phyloP scores from a whole-genome alignment of 2,329 filamentous ascomycete genomes.

The Pyrenochaeta sp. region DNA sequence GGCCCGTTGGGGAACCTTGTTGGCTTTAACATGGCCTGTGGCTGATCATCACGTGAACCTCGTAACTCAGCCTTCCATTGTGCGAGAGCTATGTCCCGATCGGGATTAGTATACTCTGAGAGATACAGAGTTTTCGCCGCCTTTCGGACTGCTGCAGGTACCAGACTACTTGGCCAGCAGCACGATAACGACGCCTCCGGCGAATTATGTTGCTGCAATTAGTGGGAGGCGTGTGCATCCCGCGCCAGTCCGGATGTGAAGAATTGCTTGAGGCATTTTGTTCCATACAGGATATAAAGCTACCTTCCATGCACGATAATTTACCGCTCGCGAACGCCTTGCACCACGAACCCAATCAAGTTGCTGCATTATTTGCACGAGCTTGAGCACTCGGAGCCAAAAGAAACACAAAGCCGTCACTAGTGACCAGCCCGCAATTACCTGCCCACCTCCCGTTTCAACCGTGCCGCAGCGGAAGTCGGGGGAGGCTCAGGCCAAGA shows the following conservation, averaged over 20 bases:
- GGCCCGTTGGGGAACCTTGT: constrained; percentile 22
- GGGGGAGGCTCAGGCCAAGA: constrained; percentile 76
- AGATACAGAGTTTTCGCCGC: constrained; percentile 25
- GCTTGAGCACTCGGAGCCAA: not conserved
- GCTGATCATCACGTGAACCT: constrained; percentile 16
- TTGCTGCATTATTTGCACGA: not conserved
- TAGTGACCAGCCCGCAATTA: constrained; percentile 20
- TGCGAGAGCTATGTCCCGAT: constrained; percentile 10
- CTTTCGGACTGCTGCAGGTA: constrained; percentile 34
- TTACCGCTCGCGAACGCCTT: not conserved
- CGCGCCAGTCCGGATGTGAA: not conserved
- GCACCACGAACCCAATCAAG: not conserved
- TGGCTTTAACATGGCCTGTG: constrained; percentile 10
- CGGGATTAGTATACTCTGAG: not conserved
- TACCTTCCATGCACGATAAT: not conserved
- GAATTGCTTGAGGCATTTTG: not conserved
- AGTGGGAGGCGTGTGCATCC: constrained; percentile 3
- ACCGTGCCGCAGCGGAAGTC: constrained; percentile 65
- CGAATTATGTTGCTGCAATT: constrained; percentile 10
- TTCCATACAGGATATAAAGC: not conserved
- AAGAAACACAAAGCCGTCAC: not conserved
- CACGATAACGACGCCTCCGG: constrained; percentile 6
- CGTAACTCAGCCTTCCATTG: constrained; percentile 20
- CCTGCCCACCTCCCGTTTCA: constrained; percentile 68
- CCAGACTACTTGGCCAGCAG: constrained; percentile 14